Conservation (phyloP, 225 moss, liverwort and hornwort genomes). For the Asterella californica region DNA sequence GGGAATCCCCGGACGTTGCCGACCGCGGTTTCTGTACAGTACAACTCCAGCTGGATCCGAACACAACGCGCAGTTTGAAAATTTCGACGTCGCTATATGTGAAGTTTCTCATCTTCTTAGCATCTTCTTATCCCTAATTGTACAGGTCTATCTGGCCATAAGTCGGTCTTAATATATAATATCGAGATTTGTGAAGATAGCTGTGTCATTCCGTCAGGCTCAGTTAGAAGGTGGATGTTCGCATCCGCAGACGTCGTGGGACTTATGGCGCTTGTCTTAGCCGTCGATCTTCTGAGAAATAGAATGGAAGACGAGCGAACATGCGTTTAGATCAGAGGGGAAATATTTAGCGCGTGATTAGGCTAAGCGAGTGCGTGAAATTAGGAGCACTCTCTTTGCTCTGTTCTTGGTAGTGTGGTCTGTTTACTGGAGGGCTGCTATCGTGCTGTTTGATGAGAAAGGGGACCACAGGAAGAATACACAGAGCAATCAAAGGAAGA, state of each 20-base stretch:
- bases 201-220: too few relatives aligned
- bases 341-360: neutral
- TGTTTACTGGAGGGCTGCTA: neutral
- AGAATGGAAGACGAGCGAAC: neutral
- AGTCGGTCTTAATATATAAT: too few relatives aligned
- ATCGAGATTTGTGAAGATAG: too few relatives aligned
- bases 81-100: too few relatives aligned
- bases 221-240: neutral
- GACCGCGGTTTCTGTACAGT: too few relatives aligned
- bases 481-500: neutral
- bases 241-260: neutral
- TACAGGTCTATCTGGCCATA: too few relatives aligned
- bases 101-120: too few relatives aligned
- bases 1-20: too few relatives aligned
- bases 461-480: neutral
- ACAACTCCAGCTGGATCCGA: too few relatives aligned
- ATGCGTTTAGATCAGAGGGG: neutral
- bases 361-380: neutral
- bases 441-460: neutral
- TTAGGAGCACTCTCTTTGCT: slow-evolving; percentile 10
- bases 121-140: too few relatives aligned
- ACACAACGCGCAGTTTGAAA: too few relatives aligned
- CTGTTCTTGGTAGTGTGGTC: slow-evolving; percentile 15
- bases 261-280: neutral
- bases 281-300: neutral